These are phyloP conservation scores for Perkinsus chesapeaki DNA, from an alignment of 169 alveolate species.

Conservation along the genomic window DNA sequence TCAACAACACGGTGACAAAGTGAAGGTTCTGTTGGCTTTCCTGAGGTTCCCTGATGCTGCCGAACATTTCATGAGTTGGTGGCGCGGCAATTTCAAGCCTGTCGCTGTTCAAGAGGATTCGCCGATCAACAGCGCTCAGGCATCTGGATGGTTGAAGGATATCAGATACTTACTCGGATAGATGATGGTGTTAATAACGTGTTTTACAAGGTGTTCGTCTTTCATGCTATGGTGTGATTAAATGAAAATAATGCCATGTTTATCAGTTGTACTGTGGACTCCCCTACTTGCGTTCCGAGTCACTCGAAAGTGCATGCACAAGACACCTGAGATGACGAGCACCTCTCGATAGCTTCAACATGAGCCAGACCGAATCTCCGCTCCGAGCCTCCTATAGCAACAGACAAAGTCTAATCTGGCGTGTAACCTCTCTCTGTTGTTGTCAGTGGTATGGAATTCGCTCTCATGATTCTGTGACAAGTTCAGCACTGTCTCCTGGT, in stretches of 20 bases:
- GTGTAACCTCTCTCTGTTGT: too few species aligned
- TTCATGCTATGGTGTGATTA: background rate
- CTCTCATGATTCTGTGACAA: too few species aligned
- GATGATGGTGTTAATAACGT: background rate
- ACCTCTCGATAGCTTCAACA: too few species aligned
- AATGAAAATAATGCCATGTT: background rate
- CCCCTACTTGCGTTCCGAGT: background rate
- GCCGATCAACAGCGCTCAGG: background rate
- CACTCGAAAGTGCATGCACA: too few species aligned
- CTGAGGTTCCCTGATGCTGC: background rate
- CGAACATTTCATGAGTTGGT: background rate
- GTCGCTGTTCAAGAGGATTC: background rate
- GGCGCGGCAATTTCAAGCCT: background rate
- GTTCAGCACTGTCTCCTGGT: too few species aligned
- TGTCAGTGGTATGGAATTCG: too few species aligned
- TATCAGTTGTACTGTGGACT: background rate
- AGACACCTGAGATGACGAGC: too few species aligned
- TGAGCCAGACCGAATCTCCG: too few species aligned
- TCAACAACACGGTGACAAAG: background rate
- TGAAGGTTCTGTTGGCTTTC: background rate
- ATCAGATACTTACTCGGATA: background rate
- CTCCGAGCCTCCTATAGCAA: too few species aligned
- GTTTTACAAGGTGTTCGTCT: background rate
- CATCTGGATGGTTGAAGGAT: background rate
- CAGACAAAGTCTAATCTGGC: background rate